These are phyloP conservation scores for Bryoerythrophyllum caledonicum DNA, from an alignment of 225 moss, liverwort and hornwort genomes.

Conservation along the genomic window DNA sequence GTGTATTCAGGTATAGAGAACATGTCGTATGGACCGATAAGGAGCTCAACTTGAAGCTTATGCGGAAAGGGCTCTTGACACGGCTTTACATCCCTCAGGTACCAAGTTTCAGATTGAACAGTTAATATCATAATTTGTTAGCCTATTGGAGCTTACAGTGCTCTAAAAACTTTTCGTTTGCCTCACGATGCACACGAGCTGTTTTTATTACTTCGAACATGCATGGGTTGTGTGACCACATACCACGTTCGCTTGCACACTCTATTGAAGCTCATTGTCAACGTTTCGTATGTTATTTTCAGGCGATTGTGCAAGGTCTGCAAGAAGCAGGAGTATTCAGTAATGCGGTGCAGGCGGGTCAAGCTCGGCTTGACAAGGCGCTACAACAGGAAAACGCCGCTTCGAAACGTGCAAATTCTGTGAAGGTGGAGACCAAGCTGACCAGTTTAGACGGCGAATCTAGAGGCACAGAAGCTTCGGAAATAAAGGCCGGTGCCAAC, in stretches of 20 bases:
- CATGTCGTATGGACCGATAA: conserved; percentile 98
- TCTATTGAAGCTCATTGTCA: neutral
- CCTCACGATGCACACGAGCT: conserved; percentile 1
- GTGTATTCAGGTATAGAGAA: conserved; percentile 78
- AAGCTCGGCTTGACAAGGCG: conserved; percentile 59
- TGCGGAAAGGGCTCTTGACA: conserved; percentile 92
- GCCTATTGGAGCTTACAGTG: neutral
- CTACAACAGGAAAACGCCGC: conserved; percentile 51
- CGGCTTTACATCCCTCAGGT: conserved; percentile 93
- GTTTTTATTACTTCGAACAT: neutral
- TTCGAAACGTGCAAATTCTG: conserved; percentile 19
- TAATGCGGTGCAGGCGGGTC: conserved; percentile 71
- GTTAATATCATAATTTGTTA: neutral
- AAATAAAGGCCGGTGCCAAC: conserved; percentile 28
- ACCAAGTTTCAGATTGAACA: conserved; percentile 2
- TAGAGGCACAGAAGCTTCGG: neutral
- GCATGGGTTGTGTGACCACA: neutral
- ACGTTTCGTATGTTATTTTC: neutral
- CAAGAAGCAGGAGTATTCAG: conserved; percentile 90
- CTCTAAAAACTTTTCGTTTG: neutral
- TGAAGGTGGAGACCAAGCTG: conserved; percentile 14
- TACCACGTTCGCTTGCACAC: neutral
- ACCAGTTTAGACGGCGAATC: neutral
- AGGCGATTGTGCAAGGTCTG: conserved; percentile 97
- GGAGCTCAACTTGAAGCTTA: conserved; percentile 87